These are phyloP conservation scores for Nigrospora sphaerica DNA, from an alignment of 2,329 filamentous ascomycete genomes.

Conservation along the genomic window DNA sequence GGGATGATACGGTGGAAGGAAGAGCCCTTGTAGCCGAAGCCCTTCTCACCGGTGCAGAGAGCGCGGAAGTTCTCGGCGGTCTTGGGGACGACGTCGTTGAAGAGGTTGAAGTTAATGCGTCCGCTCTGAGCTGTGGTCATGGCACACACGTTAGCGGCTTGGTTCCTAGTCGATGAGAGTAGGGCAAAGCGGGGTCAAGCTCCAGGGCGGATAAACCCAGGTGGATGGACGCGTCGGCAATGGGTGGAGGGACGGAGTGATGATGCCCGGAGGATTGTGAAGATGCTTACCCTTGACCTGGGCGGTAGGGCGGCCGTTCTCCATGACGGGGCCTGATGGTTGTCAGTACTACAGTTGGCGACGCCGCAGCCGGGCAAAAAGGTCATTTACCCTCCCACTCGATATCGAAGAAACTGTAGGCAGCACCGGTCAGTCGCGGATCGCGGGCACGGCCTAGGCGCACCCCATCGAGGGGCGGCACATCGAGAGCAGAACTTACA, in stretches of 20 bases:
- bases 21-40: slow-evolving; percentile 76
- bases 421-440: slow-evolving; percentile 11
- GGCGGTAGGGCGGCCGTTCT: slow-evolving; percentile 48
- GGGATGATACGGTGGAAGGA: slow-evolving; percentile 91
- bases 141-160: too few species aligned
- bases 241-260: slow-evolving; percentile 4
- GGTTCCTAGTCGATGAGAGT: slow-evolving; percentile 6
- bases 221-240: background rate
- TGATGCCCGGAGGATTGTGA: slow-evolving; percentile 5
- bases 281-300: slow-evolving; percentile 51
- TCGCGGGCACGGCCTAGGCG: too few species aligned
- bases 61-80: slow-evolving; percentile 79
- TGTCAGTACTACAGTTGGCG: background rate
- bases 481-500: slow-evolving; percentile 42
- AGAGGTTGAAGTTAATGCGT: slow-evolving; percentile 86
- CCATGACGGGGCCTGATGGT: slow-evolving; percentile 45
- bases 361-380: too few species aligned
- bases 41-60: slow-evolving; percentile 75
- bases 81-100: slow-evolving; percentile 78
- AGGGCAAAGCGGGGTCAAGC: slow-evolving; percentile 1
- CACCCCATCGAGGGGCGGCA: slow-evolving; percentile 5
- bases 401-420: slow-evolving; percentile 61
- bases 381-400: slow-evolving; percentile 52
- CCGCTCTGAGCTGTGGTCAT: slow-evolving; percentile 56
- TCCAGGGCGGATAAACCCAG: slow-evolving; percentile 6